Conservation (phyloP, 140 eudicot species). For the Anethum foeniculum region DNA sequence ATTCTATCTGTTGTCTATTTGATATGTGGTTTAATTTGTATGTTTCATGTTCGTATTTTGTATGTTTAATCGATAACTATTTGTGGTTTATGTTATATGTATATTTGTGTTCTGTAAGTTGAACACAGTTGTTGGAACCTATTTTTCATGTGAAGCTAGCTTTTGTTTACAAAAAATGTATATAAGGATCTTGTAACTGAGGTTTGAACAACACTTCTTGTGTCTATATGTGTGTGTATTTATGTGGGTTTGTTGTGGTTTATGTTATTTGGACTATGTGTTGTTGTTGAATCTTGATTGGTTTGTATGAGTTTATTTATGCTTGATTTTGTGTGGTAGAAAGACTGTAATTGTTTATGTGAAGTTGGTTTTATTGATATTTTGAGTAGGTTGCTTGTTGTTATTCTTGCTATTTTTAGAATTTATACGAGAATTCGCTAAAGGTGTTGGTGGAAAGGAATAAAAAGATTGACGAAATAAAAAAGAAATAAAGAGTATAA, state of each 20-base stretch:
- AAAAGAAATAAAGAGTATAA: not conserved
- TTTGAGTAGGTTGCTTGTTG: not conserved
- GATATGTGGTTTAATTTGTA: too few species aligned
- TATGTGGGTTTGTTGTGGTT: not conserved
- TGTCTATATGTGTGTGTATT: not conserved
- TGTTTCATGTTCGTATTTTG: too few species aligned
- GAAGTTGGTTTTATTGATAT: not conserved
- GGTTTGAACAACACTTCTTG: slow-evolving; percentile 28
- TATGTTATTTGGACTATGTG: not conserved
- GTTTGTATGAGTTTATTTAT: not conserved
- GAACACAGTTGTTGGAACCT: too few species aligned
- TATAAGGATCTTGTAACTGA: slow-evolving; percentile 88
- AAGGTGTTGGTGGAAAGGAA: not conserved
- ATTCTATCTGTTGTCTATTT: too few species aligned
- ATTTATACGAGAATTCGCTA: not conserved
- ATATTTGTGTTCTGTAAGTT: too few species aligned
- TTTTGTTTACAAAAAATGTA: too few species aligned
- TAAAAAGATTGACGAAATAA: not conserved
- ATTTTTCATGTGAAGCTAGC: too few species aligned
- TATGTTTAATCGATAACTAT: too few species aligned
- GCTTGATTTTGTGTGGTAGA: not conserved
- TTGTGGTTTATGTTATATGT: too few species aligned
- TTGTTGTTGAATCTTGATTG: not conserved
- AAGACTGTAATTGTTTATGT: not conserved
- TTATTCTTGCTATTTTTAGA: not conserved